phyloP scores from a whole-genome alignment of 345 rosid species.

The Salix suchowensis region DNA sequence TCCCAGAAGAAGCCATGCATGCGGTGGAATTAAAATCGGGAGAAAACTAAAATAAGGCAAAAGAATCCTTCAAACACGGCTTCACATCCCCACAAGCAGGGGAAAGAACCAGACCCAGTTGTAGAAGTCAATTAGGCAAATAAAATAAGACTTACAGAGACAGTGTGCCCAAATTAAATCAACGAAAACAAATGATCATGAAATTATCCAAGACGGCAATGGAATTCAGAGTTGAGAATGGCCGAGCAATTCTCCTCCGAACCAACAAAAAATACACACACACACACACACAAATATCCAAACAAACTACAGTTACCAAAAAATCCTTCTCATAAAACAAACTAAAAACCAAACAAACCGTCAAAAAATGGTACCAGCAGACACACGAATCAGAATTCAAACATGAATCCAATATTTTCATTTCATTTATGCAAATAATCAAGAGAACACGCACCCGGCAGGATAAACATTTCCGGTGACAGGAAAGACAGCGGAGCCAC shows the following conservation, averaged over 20 bases:
- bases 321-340: not conserved
- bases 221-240: not conserved
- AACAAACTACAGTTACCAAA: not conserved
- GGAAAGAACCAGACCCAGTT: not conserved
- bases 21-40: not conserved
- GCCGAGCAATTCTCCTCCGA: not conserved
- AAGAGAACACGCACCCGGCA: conserved; percentile 70
- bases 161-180: too few relatives aligned
- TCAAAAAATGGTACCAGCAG: not conserved
- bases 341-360: not conserved
- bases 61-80: not conserved
- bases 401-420: not conserved
- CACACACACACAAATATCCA: not conserved
- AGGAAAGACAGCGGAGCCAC: conserved; percentile 56
- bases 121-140: not conserved
- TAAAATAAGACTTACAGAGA: not conserved
- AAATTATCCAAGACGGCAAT: not conserved
- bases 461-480: conserved; percentile 84
- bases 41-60: not conserved
- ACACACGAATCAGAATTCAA: not conserved
- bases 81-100: not conserved
- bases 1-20: not conserved
- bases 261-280: not conserved
- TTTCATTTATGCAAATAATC: not conserved
- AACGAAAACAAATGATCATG: not conserved